Conservation (phyloP, 2,329 filamentous ascomycete genomes). For the Monilinia aucupariae region DNA sequence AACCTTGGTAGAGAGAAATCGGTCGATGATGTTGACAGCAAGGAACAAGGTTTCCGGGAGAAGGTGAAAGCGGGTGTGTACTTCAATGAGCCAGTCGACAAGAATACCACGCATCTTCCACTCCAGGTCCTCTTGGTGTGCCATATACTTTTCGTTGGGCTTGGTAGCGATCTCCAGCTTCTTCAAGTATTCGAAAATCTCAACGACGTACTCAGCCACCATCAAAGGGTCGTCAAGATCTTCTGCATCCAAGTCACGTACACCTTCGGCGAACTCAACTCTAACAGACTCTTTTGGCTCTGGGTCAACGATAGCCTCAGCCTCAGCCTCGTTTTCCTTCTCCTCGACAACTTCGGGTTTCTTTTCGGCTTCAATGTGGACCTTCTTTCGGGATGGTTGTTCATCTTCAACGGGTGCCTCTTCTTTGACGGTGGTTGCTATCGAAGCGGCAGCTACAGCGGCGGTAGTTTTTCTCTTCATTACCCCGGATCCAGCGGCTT, state of each 20-base stretch:
- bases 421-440: constrained; percentile 54
- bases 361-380: constrained; percentile 51
- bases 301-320: constrained; percentile 32
- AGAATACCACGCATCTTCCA: constrained; percentile 99
- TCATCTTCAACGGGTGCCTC: constrained; percentile 56
- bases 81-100: constrained; percentile 96
- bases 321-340: constrained; percentile 37
- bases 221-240: constrained; percentile 92
- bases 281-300: constrained; percentile 29
- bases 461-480: constrained; percentile 67
- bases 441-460: constrained; percentile 40
- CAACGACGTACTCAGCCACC: constrained; percentile 94
- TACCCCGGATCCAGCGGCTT: constrained; percentile 69
- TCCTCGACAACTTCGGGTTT: constrained; percentile 36
- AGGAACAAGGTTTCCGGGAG: constrained; percentile 95
- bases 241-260: constrained; percentile 72
- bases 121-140: constrained; percentile 87
- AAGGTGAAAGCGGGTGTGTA: constrained; percentile 93
- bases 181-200: constrained; percentile 94
- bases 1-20: constrained; percentile 91
- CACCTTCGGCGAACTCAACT: constrained; percentile 36
- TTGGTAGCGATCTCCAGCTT: constrained; percentile 75
- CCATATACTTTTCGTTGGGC: constrained; percentile 92
- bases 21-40: constrained; percentile 96
- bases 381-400: constrained; percentile 65